Base-by-base conservation (phyloP, 2,329 filamentous ascomycete genomes). In the Beauveria caledonica region DNA sequence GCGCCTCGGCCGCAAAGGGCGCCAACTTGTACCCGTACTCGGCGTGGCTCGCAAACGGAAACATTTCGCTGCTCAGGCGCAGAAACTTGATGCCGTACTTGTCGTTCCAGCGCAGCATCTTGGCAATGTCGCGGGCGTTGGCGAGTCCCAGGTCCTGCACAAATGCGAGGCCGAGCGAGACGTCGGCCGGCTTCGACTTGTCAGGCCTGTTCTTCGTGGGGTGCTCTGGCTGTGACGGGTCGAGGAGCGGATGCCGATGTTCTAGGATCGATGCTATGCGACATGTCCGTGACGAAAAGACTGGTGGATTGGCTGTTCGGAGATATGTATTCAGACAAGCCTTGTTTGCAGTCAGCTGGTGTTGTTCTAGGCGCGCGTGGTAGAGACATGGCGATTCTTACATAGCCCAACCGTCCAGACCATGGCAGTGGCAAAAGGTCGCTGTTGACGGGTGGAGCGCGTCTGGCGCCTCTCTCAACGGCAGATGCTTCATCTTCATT, bases 241-340 rank as follows among this genome's bases (percentile, higher is more conserved):
- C 86, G 65, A 80, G 79, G 2, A 97, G 78, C 0, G 92, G 91
- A 72, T 96, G 85, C 9, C 91, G 86, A 67, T 97, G 90, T 61
- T 97, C 92, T 11, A 97, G 71, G 48, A 97, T 96, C 1, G 91
- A 96, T 1, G 90, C 81, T 63, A 97, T 93, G 33, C 92, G 88
- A 70, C 92, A 97, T 0, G 93, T 97, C 60, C 93, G 84, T 0
- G 93, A 97, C 65, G 87, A 89, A 73, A 97, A 97, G 1, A 97
- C 86, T 0, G 93, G 86, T 8, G 91, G 90, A 63, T 86, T 93
- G 1, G 89, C 86, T 57, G 83, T 82, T 49, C 93, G 87, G 2
- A 97, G 80, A 71, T 97, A 97, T 0, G 93, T 97, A 70, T 96
- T 96, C 17, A 97, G 77, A 69, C 92, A 97, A 11, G 93, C 92